Evolutionary conservation across 257 asterid species (phyloP).

Genomic region (Capsicum baccatum): DNA sequence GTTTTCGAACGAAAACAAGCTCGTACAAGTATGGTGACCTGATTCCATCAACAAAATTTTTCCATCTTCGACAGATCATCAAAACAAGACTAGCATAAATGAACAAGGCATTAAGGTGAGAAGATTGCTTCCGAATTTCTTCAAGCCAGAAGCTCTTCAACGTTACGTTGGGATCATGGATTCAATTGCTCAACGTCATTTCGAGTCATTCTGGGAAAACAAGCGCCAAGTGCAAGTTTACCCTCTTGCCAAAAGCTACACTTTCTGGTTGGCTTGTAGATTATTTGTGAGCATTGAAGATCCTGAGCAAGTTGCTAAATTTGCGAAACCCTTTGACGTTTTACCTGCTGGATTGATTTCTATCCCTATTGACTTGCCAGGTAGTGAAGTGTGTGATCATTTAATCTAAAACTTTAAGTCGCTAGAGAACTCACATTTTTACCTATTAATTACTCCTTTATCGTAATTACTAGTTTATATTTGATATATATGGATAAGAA

Average conservation of each 20-base stretch:
- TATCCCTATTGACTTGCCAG: constrained; percentile 61
- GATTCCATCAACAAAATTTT: constrained; percentile 53
- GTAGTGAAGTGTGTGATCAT: not conserved
- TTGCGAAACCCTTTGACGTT: constrained; percentile 44
- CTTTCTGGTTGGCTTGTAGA: constrained; percentile 60
- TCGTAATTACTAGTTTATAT: not conserved
- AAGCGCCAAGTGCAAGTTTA: constrained; percentile 43
- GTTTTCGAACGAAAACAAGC: constrained; percentile 31
- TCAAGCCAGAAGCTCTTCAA: constrained; percentile 64
- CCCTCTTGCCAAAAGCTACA: constrained; percentile 54
- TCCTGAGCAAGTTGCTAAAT: constrained; percentile 41
- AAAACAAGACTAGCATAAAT: constrained; percentile 35
- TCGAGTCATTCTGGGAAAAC: constrained; percentile 54
- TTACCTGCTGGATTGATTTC: constrained; percentile 55
- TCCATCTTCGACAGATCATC: constrained; percentile 37
- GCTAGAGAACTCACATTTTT: not conserved
- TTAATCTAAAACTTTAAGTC: not conserved
- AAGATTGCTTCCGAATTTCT: constrained; percentile 58
- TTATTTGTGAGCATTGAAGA: constrained; percentile 57
- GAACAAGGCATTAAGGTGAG: constrained; percentile 59
- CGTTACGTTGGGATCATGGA: constrained; percentile 70
- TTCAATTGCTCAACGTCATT: constrained; percentile 48
- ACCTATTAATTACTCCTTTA: not conserved
- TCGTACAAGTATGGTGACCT: constrained; percentile 70
- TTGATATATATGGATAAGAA: not conserved